phyloP scores from a whole-genome alignment of 192 early-diverging fungal species.

The Rhizophagus sp. region DNA sequence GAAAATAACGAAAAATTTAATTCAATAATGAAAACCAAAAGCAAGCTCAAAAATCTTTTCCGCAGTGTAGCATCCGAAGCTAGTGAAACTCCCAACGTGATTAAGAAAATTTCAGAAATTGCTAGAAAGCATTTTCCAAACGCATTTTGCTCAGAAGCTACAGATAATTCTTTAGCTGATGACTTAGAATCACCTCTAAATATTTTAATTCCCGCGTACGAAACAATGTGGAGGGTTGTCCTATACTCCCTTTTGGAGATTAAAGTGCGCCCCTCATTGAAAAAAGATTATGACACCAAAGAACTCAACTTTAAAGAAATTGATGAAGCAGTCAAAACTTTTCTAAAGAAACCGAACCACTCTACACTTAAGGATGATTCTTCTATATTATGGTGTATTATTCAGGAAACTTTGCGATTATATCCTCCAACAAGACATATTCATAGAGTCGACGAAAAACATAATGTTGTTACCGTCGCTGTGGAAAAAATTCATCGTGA shows the following conservation, averaged over 20 bases:
- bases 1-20: not conserved
- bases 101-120: not conserved
- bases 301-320: not conserved
- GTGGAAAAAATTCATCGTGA: slow-evolving; percentile 13
- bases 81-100: not conserved
- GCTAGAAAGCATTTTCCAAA: not conserved
- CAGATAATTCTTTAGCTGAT: not conserved
- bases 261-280: not conserved
- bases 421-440: slow-evolving; percentile 20
- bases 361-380: not conserved
- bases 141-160: not conserved
- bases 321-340: not conserved
- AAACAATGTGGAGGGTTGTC: slow-evolving; percentile 25
- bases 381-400: not conserved
- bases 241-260: slow-evolving; percentile 10
- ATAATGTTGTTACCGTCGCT: not conserved
- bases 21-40: not conserved
- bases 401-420: slow-evolving; percentile 1
- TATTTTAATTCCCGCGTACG: slow-evolving; percentile 11
- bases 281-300: not conserved
- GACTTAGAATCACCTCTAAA: slow-evolving; percentile 2
- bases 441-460: not conserved
- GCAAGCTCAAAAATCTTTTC: not conserved
- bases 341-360: not conserved
- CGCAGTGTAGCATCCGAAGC: not conserved